These are phyloP conservation scores for Yarrowia phangngaensis DNA, from an alignment of 805 yeast genomes.

Conservation along the genomic window DNA sequence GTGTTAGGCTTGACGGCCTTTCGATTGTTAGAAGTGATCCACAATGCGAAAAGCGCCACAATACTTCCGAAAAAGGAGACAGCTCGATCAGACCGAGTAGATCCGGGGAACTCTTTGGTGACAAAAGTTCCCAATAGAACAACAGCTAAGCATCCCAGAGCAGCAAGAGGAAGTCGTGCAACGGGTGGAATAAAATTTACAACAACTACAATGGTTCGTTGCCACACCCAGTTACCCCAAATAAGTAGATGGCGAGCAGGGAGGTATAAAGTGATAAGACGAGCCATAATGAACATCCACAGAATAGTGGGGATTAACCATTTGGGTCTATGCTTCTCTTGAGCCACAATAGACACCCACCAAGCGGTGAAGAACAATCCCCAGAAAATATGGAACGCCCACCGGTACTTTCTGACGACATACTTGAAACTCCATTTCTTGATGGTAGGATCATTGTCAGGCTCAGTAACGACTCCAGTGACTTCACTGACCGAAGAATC, in stretches of 20 bases:
- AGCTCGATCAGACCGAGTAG: conserved; percentile 51
- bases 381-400: conserved; percentile 34
- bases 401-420: conserved; percentile 27
- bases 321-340: conserved; percentile 46
- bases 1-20: conserved; percentile 53
- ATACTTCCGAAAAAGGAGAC: conserved; percentile 55
- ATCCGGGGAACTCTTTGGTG: conserved; percentile 46
- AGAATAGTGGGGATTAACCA: conserved; percentile 59
- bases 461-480: conserved; percentile 15
- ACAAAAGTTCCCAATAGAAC: conserved; percentile 55
- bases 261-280: conserved; percentile 51
- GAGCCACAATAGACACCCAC: conserved; percentile 56
- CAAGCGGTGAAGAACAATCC: conserved; percentile 49
- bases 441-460: conserved; percentile 7
- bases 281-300: conserved; percentile 49
- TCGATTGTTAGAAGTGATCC: conserved; percentile 47
- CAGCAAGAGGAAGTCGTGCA: conserved; percentile 47
- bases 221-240: conserved; percentile 38
- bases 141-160: conserved; percentile 45
- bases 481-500: conserved; percentile 6
- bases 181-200: conserved; percentile 43
- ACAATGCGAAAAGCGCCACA: conserved; percentile 47
- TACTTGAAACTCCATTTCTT: conserved; percentile 8
- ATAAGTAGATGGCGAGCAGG: conserved; percentile 39
- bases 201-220: conserved; percentile 34